A percentile compares a stretch with the other conserved stretches of the same genome.
Conservation (phyloP, 805 yeast species). For the Saccharomycopsis schoenii region DNA sequence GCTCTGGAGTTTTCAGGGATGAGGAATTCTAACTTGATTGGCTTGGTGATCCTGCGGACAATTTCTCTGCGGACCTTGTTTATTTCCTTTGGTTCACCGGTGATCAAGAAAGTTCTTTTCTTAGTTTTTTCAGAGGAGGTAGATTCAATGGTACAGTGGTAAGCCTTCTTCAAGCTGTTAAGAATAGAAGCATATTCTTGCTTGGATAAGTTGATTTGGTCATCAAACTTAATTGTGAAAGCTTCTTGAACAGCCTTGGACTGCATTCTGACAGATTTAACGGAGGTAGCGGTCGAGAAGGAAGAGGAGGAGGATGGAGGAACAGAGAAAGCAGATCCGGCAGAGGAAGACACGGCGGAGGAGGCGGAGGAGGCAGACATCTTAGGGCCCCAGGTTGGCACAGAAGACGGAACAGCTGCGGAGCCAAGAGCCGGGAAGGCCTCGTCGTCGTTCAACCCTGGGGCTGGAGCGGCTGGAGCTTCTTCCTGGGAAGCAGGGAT, state of each 20-base stretch:
- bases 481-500: slow-evolving; percentile 24
- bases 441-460: slow-evolving; percentile 34
- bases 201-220: slow-evolving; percentile 52
- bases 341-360: slow-evolving; percentile 19
- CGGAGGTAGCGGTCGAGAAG: slow-evolving; percentile 19
- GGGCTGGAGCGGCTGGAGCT: slow-evolving; percentile 17
- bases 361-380: slow-evolving; percentile 29
- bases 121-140: slow-evolving; percentile 67
- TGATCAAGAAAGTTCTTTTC: slow-evolving; percentile 72
- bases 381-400: slow-evolving; percentile 25
- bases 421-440: slow-evolving; percentile 50
- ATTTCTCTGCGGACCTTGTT: slow-evolving; percentile 65
- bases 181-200: slow-evolving; percentile 63
- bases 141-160: slow-evolving; percentile 67
- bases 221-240: slow-evolving; percentile 60
- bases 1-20: slow-evolving; percentile 75
- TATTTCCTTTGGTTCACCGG: slow-evolving; percentile 63
- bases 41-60: slow-evolving; percentile 67
- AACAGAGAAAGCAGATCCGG: slow-evolving; percentile 19
- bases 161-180: slow-evolving; percentile 46
- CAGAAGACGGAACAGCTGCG: slow-evolving; percentile 21
- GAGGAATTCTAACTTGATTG: slow-evolving; percentile 46
- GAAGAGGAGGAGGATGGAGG: slow-evolving; percentile 16
- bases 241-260: slow-evolving; percentile 67
- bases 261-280: slow-evolving; percentile 37